Conservation (phyloP, 345 rosid species). For the Populus ilicifolia region DNA sequence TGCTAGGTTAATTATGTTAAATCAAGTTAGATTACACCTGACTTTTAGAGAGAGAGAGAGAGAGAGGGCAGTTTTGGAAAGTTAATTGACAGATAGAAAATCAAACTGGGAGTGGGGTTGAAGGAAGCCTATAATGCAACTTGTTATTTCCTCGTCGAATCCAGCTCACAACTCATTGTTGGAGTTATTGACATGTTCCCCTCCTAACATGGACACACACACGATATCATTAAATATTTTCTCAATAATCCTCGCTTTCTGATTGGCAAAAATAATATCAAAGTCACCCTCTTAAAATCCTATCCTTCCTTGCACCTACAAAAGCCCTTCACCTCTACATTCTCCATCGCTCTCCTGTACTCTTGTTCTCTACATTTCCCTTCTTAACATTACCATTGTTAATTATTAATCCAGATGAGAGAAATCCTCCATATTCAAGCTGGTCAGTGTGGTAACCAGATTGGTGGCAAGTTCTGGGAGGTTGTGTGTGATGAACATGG, state of each 20-base stretch:
- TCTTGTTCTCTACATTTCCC: not conserved
- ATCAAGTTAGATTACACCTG: too few species aligned
- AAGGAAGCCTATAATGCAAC: slow-evolving; percentile 24
- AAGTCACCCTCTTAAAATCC: not conserved
- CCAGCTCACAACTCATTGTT: slow-evolving; percentile 45
- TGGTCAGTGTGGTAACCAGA: slow-evolving; percentile 62
- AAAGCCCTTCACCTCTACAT: slow-evolving; percentile 8
- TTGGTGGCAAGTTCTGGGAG: slow-evolving; percentile 61
- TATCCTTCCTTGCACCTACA: slow-evolving; percentile 12
- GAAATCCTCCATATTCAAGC: slow-evolving; percentile 64
- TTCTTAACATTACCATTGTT: not conserved
- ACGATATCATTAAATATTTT: not conserved
- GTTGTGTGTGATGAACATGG: slow-evolving; percentile 61
- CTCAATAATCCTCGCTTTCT: not conserved
- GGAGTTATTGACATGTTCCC: slow-evolving; percentile 36
- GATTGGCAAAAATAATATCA: slow-evolving; percentile 2
- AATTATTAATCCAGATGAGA: slow-evolving; percentile 32
- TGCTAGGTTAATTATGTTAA: too few species aligned
- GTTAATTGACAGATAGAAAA: slow-evolving; percentile 27
- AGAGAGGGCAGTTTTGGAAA: slow-evolving; percentile 11
- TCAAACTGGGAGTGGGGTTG: slow-evolving; percentile 22
- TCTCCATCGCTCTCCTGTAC: slow-evolving; percentile 8
- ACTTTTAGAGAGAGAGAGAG: not conserved
- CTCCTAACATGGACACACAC: slow-evolving; percentile 24
- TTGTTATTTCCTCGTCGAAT: slow-evolving; percentile 30